Evolutionary conservation across 352 stramenopile species (phyloP).

Genomic region (Globisporangium sylvaticum): DNA sequence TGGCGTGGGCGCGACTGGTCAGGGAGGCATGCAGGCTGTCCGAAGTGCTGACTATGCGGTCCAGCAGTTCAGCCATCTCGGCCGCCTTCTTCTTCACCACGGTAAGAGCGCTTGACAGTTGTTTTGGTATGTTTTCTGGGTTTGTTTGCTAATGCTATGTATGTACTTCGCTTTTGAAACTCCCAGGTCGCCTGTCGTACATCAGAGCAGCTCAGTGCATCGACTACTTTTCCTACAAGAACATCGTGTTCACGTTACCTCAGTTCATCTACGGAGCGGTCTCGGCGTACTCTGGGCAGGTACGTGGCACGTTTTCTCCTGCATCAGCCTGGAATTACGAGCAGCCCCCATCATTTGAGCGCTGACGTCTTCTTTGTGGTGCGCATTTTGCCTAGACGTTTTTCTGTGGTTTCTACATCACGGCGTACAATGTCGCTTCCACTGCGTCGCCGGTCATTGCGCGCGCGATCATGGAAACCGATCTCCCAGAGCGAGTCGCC

Average conservation of each 20-base stretch:
- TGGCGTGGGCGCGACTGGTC: conserved; percentile 95
- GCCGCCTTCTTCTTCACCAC: conserved; percentile 67
- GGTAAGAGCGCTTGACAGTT: conserved; percentile 21
- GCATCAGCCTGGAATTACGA: background rate
- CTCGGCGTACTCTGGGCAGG: conserved; percentile 86
- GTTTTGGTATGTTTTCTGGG: background rate
- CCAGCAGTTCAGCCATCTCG: conserved; percentile 80
- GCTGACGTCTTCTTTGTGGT: background rate
- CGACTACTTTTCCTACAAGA: conserved; percentile 99
- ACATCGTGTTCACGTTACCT: conserved; percentile 90
- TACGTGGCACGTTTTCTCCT: conserved; percentile 13
- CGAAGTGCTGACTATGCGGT: conserved; percentile 78
- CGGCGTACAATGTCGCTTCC: conserved; percentile 94
- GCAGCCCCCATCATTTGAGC: background rate
- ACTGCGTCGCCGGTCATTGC: conserved; percentile 88
- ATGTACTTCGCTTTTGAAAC: background rate
- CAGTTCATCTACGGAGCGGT: conserved; percentile 87
- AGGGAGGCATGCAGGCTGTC: conserved; percentile 93
- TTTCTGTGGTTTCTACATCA: conserved; percentile 82
- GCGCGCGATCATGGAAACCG: conserved; percentile 72
- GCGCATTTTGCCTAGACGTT: conserved; percentile 40
- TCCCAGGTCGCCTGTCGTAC: conserved; percentile 93
- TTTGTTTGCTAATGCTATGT: background rate
- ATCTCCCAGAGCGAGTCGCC: conserved; percentile 61
- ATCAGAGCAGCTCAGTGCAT: conserved; percentile 93